These are phyloP conservation scores for Ophiorrhiza pumila DNA, from an alignment of 257 asterid species.

Conservation along the genomic window DNA sequence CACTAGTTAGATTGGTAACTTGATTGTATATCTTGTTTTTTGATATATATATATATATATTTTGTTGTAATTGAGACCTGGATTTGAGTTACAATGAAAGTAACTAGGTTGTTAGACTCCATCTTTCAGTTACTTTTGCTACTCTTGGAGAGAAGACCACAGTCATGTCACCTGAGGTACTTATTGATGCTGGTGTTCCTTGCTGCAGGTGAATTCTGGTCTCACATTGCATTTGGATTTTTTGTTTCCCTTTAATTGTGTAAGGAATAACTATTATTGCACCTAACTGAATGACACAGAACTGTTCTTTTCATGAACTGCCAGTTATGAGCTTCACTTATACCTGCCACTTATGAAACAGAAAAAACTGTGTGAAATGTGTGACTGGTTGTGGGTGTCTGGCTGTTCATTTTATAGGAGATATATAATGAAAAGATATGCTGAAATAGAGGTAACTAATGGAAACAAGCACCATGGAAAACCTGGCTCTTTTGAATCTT, in stretches of 20 bases:
- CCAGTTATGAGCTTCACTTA: slow-evolving; percentile 1
- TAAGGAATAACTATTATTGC: not conserved
- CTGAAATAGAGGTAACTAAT: not conserved
- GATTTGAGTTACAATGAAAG: not conserved
- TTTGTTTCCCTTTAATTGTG: not conserved
- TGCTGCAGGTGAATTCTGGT: slow-evolving; percentile 89
- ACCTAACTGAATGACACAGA: not conserved
- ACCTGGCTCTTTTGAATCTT: not conserved
- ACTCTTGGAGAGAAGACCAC: slow-evolving; percentile 99
- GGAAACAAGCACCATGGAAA: not conserved
- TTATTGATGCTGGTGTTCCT: slow-evolving; percentile 88
- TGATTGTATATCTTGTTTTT: not conserved
- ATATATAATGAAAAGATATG: not conserved
- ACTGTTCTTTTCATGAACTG: not conserved
- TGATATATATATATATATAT: too few species aligned
- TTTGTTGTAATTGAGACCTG: not conserved
- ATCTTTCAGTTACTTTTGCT: slow-evolving; percentile 82
- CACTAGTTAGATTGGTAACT: not conserved
- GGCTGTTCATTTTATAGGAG: not conserved
- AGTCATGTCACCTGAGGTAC: slow-evolving; percentile 99
- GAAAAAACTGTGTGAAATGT: not conserved
- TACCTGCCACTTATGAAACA: not conserved
- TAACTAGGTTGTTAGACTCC: slow-evolving; percentile 1
- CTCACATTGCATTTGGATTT: not conserved
- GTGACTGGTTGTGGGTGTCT: not conserved